phyloP scores from a whole-genome alignment of 2,329 filamentous ascomycete genomes.

The Neopestalotiopsis rosae region DNA sequence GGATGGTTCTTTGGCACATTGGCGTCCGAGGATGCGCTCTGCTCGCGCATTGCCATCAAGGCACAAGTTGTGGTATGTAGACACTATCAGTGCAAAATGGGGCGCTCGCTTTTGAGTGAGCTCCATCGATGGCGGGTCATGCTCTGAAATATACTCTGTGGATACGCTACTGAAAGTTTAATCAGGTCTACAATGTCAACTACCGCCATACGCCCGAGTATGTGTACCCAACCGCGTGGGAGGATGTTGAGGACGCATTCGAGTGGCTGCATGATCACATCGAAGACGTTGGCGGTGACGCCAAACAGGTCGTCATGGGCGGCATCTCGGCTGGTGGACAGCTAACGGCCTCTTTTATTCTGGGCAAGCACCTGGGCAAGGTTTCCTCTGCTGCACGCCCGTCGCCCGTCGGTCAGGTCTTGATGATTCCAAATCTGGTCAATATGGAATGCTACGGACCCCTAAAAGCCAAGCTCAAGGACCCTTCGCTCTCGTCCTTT shows the following conservation, averaged over 20 bases:
- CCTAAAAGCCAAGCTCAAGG: constrained; percentile 41
- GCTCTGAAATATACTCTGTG: constrained; percentile 30
- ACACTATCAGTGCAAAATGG: background rate
- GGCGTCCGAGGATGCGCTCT: constrained; percentile 56
- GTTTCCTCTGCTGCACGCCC: constrained; percentile 28
- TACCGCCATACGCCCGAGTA: constrained; percentile 64
- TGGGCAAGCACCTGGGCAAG: constrained; percentile 40
- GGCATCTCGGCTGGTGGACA: constrained; percentile 54
- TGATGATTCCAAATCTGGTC: constrained; percentile 56
- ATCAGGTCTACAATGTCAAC: constrained; percentile 51
- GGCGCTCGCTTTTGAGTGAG: no score
- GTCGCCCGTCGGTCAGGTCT: constrained; percentile 53
- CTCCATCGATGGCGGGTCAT: background rate
- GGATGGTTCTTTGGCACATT: constrained; percentile 63
- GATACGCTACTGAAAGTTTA: background rate
- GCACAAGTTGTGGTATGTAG: constrained; percentile 41
- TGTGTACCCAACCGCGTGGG: constrained; percentile 55
- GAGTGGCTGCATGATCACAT: constrained; percentile 57
- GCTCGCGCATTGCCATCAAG: constrained; percentile 50
- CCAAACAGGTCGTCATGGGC: constrained; percentile 46
- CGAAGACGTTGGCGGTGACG: constrained; percentile 42
- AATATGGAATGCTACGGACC: constrained; percentile 31
- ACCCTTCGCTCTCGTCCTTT: constrained; percentile 48
- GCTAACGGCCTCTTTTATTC: constrained; percentile 45
- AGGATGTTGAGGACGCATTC: constrained; percentile 60